Evolutionary conservation across 768 basidiomycete genomes (phyloP).

Genomic region (Xanthoconium purpureum): DNA sequence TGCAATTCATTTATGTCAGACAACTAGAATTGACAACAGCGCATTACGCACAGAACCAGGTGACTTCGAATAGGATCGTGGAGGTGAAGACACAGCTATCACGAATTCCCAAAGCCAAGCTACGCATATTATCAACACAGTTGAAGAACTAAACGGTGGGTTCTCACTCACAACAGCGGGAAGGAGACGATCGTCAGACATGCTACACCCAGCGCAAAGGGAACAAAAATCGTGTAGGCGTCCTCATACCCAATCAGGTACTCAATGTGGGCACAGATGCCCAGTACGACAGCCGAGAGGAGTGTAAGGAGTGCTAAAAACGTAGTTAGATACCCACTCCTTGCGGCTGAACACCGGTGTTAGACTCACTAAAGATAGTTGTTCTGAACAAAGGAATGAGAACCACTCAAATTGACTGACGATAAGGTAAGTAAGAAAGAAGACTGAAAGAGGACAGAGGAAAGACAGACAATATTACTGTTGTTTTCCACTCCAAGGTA

Average conservation of each 20-base stretch:
- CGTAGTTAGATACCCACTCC: background rate
- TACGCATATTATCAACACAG: conserved; percentile 2
- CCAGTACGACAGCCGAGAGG: conserved; percentile 19
- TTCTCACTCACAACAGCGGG: conserved; percentile 22
- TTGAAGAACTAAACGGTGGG: background rate
- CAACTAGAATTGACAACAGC: background rate
- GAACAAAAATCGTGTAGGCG: conserved; percentile 6
- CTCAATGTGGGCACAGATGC: conserved; percentile 20
- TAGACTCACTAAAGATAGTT: conserved; percentile 21
- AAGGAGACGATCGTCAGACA: conserved; percentile 21
- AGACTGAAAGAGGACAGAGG: background rate
- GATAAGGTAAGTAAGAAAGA: background rate
- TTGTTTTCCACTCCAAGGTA: background rate
- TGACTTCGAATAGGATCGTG: conserved; percentile 24
- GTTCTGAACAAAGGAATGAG: conserved; percentile 25
- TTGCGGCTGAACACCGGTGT: background rate
- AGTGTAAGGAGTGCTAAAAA: conserved; percentile 14
- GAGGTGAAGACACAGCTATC: conserved; percentile 15
- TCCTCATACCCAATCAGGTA: conserved; percentile 8
- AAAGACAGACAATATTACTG: background rate
- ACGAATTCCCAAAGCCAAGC: conserved; percentile 15
- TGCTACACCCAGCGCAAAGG: conserved; percentile 14
- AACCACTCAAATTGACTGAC: conserved; percentile 15
- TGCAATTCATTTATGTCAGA: background rate
- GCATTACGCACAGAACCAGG: conserved; percentile 25